Base-by-base conservation (phyloP, 106 monocot genomes). In the Platanthera guangdongensis region DNA sequence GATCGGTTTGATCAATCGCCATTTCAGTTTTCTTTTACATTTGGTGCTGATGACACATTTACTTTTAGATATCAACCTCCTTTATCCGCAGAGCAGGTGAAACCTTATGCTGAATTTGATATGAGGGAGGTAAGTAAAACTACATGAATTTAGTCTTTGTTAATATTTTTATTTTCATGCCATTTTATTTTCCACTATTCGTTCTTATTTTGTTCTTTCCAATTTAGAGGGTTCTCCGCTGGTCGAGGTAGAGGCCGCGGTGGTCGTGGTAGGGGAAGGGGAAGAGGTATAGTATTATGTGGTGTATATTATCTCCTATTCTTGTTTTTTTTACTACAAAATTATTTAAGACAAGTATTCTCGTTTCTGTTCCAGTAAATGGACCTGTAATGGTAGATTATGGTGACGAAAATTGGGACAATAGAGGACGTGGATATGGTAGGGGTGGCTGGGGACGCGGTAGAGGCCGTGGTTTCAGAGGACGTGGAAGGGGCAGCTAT, bases 51-150 rank as follows among this genome's bases (percentile, higher is more conserved):
- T 72, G 4, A 18, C 47, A 49, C 71, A 50, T 72, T 50, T 72
- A 16, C 28, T 48, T 48, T 16, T 50, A 84, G 84, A 68, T 84
- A 84, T 47, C 84, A 84, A 64, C 54, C 84, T 77, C 84, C 84
- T 47, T 53, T 84, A 39, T 77, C 84, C 15, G 45, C 28, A 12
- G 80, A 84, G 25, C 84, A 80, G 51, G 84, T 84, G 80, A 84
- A 77, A 68, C 84, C 84, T 54, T 63, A 63, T 50, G 52, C 15
- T 74, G 73, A 80, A 76, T 76, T 76, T 30, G 81, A 76, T 47
- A 76, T 49, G 81, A 63, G 28, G 81, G 59, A 82, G 76, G 81
- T 81, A 76, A 75, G 30, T 39, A n/a, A 53, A 65, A 9, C 25
- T 65, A 25, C 39, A 65, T 30, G 32, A 30, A 25, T 4, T 6